Conservation (phyloP, 2,329 filamentous ascomycete species). For the Ambrosiella beaveri region DNA sequence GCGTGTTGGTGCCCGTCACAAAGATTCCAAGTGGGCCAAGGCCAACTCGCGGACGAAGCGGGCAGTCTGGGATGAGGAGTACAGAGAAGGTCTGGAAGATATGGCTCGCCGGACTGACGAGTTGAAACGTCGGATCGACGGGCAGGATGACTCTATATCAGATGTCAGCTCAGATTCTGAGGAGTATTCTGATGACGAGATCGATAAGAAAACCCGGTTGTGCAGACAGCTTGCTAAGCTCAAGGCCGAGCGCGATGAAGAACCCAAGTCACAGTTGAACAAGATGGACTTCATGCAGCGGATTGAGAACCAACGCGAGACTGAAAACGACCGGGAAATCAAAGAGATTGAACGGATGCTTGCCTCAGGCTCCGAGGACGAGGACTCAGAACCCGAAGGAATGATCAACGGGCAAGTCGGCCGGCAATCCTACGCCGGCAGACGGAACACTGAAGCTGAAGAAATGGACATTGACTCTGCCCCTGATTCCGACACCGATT, state of each 20-base stretch:
- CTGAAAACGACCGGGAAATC: constrained; percentile 63
- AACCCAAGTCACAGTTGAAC: constrained; percentile 49
- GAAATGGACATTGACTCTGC: constrained; percentile 15
- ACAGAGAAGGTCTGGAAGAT: constrained; percentile 58
- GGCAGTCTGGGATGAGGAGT: constrained; percentile 77
- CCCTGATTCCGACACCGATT: constrained; percentile 16
- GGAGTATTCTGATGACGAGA: constrained; percentile 33
- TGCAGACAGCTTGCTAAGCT: constrained; percentile 29
- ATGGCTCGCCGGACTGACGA: constrained; percentile 74
- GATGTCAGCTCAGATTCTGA: constrained; percentile 43
- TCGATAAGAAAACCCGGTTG: constrained; percentile 30
- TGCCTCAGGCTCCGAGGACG: constrained; percentile 38
- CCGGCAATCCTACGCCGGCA: constrained; percentile 42
- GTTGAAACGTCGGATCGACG: constrained; percentile 61
- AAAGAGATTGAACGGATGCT: constrained; percentile 55
- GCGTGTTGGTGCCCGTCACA: constrained; percentile 69
- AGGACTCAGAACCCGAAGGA: constrained; percentile 34
- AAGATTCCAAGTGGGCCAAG: constrained; percentile 87
- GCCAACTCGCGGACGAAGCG: constrained; percentile 61
- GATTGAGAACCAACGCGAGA: constrained; percentile 61
- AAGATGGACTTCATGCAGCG: constrained; percentile 90
- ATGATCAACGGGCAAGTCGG: constrained; percentile 31
- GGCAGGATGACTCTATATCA: constrained; percentile 33
- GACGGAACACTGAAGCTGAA: constrained; percentile 13
- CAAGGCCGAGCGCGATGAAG: constrained; percentile 28